Evolutionary conservation across 441 rosid genomes (phyloP).

Genomic region (Adansonia rubrostipa): DNA sequence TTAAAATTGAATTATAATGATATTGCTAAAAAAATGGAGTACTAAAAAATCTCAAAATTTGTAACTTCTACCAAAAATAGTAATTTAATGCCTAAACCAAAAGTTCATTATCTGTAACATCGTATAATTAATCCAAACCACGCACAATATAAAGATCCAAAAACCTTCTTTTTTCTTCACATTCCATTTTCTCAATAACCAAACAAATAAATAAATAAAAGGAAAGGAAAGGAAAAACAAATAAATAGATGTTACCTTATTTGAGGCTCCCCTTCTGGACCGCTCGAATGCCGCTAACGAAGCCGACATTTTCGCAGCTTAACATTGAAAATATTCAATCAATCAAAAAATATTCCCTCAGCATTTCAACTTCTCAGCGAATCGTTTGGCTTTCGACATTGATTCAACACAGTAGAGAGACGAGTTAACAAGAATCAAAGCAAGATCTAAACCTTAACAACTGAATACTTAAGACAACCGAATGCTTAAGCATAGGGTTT

Average conservation of each 20-base stretch:
- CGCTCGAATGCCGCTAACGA: constrained; percentile 88
- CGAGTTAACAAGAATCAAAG: constrained; percentile 21
- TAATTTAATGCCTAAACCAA: constrained; percentile 14
- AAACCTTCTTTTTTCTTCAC: background rate
- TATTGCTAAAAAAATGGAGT: background rate
- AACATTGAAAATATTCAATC: constrained; percentile 42
- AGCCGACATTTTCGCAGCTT: constrained; percentile 67
- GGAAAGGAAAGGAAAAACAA: background rate
- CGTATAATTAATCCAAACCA: background rate
- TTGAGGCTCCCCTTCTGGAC: constrained; percentile 66
- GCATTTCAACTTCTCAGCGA: constrained; percentile 37
- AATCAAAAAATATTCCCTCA: constrained; percentile 15
- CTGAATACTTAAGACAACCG: constrained; percentile 15
- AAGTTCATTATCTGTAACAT: background rate
- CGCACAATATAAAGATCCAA: constrained; percentile 9
- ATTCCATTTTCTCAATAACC: constrained; percentile 32
- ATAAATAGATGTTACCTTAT: constrained; percentile 58
- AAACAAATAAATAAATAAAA: constrained; percentile 24
- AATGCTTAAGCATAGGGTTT: constrained; percentile 36
- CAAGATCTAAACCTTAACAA: constrained; percentile 40
- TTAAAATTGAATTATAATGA: background rate
- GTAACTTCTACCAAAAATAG: constrained; percentile 8
- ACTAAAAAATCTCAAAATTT: background rate
- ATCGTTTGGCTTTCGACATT: constrained; percentile 33
- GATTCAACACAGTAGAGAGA: constrained; percentile 39